phyloP scores from a whole-genome alignment of 371 early-diverging fungal species.

The Mortierella sp. region DNA sequence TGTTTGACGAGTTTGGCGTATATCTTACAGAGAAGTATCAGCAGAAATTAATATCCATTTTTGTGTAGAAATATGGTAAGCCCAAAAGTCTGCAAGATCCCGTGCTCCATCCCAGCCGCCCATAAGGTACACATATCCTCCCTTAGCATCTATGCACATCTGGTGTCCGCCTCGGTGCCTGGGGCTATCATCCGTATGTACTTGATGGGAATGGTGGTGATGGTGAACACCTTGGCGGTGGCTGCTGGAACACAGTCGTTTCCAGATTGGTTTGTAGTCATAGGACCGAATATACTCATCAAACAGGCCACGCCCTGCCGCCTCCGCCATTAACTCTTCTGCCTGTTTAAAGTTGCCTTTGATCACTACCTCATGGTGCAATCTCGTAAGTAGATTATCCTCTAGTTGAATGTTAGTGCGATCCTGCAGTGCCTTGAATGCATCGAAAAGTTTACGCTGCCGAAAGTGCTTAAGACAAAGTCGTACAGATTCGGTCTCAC shows the following conservation, averaged over 20 bases:
- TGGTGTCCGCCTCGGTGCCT: conserved; percentile 95
- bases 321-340: conserved; percentile 76
- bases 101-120: conserved; percentile 97
- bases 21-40: conserved; percentile 78
- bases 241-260: conserved; percentile 60
- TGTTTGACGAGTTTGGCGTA: no score
- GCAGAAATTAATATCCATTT: conserved; percentile 82
- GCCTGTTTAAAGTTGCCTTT: conserved; percentile 79
- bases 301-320: conserved; percentile 73
- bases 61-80: conserved; percentile 67
- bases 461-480: conserved; percentile 92
- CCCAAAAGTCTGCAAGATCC: conserved; percentile 96
- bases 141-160: conserved; percentile 88
- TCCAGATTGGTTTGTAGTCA: conserved; percentile 84
- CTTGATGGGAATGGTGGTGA: conserved; percentile 40
- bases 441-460: conserved; percentile 80
- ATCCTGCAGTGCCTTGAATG: conserved; percentile 76
- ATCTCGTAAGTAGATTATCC: conserved; percentile 80
- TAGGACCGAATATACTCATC: conserved; percentile 73
- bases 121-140: conserved; percentile 85
- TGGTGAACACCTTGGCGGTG: conserved; percentile 36
- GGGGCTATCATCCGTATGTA: conserved; percentile 57
- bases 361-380: conserved; percentile 78
- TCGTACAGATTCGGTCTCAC: conserved; percentile 84
- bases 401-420: conserved; percentile 78